phyloP scores from a whole-genome alignment of 192 early-diverging fungal species.

The Lobosporangium transversale region DNA sequence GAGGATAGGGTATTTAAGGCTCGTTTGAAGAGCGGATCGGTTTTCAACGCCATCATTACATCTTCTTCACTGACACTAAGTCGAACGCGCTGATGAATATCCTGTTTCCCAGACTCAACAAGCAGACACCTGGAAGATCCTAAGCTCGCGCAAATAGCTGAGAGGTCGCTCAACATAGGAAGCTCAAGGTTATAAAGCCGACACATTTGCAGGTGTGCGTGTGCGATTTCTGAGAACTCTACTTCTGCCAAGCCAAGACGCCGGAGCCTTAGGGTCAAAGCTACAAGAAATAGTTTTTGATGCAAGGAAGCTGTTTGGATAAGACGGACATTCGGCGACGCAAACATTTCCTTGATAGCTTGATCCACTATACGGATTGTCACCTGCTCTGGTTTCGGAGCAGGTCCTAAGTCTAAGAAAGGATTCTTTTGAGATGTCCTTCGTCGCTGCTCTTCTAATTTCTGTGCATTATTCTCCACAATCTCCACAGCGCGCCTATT shows the following conservation, averaged over 20 bases:
- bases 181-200: constrained; percentile 67
- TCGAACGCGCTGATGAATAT: constrained; percentile 73
- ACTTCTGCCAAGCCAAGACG: constrained; percentile 78
- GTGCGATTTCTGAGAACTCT: constrained; percentile 76
- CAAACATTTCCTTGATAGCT: constrained; percentile 89
- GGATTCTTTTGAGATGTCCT: constrained; percentile 21
- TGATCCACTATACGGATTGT: constrained; percentile 78
- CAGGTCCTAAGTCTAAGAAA: constrained; percentile 1
- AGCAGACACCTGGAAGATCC: constrained; percentile 70
- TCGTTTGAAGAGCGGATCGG: constrained; percentile 66
- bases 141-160: constrained; percentile 70
- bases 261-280: constrained; percentile 69
- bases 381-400: constrained; percentile 53
- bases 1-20: constrained; percentile 26
- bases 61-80: constrained; percentile 82
- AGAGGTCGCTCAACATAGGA: constrained; percentile 68
- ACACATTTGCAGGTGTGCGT: constrained; percentile 75
- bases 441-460: constrained; percentile 15
- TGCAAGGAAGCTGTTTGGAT: constrained; percentile 79
- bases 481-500: constrained; percentile 76
- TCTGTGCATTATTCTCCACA: constrained; percentile 59
- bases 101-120: constrained; percentile 71
- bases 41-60: constrained; percentile 77
- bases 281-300: constrained; percentile 88
- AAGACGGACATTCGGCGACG: constrained; percentile 77